Evolutionary conservation across 805 yeast genomes (phyloP), one percentile per base, ranked within the genome.

Genomic region (Metschnikowia santaceciliae): DNA sequence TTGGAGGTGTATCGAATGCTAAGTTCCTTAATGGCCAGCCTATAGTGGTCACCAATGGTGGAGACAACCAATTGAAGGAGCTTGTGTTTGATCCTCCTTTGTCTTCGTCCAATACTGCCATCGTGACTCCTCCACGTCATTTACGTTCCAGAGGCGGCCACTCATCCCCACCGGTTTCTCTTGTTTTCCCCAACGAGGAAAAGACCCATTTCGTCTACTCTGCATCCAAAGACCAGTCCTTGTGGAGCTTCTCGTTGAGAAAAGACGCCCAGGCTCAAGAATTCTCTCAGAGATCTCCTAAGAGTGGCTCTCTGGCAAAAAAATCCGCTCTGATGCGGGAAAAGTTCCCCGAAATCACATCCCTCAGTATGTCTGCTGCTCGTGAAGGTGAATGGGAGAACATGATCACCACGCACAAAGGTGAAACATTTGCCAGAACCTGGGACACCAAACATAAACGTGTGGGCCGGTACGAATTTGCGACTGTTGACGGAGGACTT

Each of bases 71-170:
- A 36, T 74, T 94, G 59, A 88, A 88, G 61, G 98, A 94, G 68
- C 88, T 77, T 59, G 97, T 90, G 0, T 94, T 94, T 69, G 99
- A 94, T 69, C 97, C 97, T 2, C 81, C 94, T 1, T 71, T 91
- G 47, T 82, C 91, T 0, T 72, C 86, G 0, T 70, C 84, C 4
- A 80, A 83, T 57, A 60, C 80, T 0, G 74, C 84, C 1, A 82
- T 89, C 32, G 84, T 88, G 4, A 81, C 90, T 11, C 96, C 97
- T 1, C 98, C 99, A 40, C 84, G 99, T 63, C 82, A 84, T 53
- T 75, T 95, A 61, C 82, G 99, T 66, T 87, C 96, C 0, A 81
- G 99, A 64, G 98, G 97, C 61, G 99, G 99, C n/a, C 99, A 94
- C 66, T 82, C 96, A 3, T 86, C 88, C 32, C 96, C 99, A 3